phyloP scores from a whole-genome alignment of 192 early-diverging fungal genomes.

The Endogone sp. region DNA sequence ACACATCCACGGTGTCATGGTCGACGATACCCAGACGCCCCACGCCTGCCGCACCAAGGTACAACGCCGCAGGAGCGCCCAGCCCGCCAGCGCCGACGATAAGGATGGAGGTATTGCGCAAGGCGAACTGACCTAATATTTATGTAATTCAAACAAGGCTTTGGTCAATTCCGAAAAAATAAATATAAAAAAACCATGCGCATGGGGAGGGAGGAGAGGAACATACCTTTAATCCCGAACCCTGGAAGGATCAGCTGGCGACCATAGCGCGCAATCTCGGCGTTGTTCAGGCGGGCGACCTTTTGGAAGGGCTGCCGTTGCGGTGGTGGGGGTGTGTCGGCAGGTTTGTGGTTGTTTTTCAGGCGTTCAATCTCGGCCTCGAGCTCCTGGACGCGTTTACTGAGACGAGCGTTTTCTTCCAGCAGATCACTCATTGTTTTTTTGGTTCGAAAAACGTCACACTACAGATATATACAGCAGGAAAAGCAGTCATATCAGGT shows the following conservation, averaged over 20 bases:
- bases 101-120: slow-evolving; percentile 72
- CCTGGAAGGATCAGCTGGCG: slow-evolving; percentile 83
- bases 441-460: no score
- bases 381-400: slow-evolving; percentile 8
- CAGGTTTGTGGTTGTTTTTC: not conserved
- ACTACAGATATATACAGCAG: no score
- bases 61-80: slow-evolving; percentile 82
- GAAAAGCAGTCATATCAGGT: no score
- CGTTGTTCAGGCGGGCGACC: slow-evolving; percentile 48
- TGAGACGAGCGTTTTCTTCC: slow-evolving; percentile 16
- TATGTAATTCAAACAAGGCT: not conserved
- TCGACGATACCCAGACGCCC: slow-evolving; percentile 89
- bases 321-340: not conserved
- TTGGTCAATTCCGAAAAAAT: not conserved
- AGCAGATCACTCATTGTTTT: slow-evolving; percentile 1
- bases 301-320: slow-evolving; percentile 9
- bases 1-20: slow-evolving; percentile 85
- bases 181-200: not conserved
- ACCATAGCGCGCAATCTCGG: slow-evolving; percentile 77
- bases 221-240: slow-evolving; percentile 64
- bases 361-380: slow-evolving; percentile 4
- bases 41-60: slow-evolving; percentile 86
- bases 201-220: not conserved
- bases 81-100: slow-evolving; percentile 95
- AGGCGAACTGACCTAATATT: slow-evolving; percentile 62